Conservation (phyloP, 257 asterid genomes). For the Salvia splendens region DNA sequence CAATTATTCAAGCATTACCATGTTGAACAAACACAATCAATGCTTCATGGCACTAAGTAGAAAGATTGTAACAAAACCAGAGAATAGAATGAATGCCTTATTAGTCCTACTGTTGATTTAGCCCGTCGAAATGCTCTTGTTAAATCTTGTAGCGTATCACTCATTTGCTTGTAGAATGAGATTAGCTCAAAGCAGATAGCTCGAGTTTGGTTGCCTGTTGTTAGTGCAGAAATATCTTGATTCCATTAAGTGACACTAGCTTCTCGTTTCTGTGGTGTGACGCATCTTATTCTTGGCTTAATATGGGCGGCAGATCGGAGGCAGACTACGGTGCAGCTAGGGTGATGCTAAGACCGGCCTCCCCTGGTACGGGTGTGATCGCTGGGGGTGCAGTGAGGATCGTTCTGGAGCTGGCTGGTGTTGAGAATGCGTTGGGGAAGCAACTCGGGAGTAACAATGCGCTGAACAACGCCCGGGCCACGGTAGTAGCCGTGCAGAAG, state of each 20-base stretch:
- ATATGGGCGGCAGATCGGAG: slow-evolving; percentile 51
- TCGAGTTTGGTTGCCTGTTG: neutral
- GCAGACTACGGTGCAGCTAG: slow-evolving; percentile 91
- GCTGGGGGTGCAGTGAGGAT: slow-evolving; percentile 97
- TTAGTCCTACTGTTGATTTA: neutral
- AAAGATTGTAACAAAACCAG: slow-evolving; percentile 8
- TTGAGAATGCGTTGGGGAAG: slow-evolving; percentile 90
- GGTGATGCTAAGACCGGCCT: slow-evolving; percentile 96
- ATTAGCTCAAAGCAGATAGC: neutral
- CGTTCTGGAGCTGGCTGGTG: slow-evolving; percentile 88
- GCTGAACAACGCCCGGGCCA: slow-evolving; percentile 93
- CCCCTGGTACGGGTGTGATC: slow-evolving; percentile 96
- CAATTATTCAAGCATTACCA: neutral
- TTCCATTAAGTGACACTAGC: neutral
- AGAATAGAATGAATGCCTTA: slow-evolving; percentile 6
- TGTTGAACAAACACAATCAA: neutral
- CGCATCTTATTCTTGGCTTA: neutral
- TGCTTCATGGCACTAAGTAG: neutral
- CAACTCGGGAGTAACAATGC: slow-evolving; percentile 95
- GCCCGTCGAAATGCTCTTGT: neutral
- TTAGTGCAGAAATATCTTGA: neutral
- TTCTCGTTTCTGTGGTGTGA: neutral
- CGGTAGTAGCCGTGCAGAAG: slow-evolving; percentile 73
- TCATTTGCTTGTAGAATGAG: neutral
- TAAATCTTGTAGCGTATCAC: neutral